A percentile compares a stretch with the other conserved stretches of the same genome.
These are phyloP conservation scores for Nakaseomyces delphensis DNA, from an alignment of 1,139 yeast species.

Conservation along the genomic window DNA sequence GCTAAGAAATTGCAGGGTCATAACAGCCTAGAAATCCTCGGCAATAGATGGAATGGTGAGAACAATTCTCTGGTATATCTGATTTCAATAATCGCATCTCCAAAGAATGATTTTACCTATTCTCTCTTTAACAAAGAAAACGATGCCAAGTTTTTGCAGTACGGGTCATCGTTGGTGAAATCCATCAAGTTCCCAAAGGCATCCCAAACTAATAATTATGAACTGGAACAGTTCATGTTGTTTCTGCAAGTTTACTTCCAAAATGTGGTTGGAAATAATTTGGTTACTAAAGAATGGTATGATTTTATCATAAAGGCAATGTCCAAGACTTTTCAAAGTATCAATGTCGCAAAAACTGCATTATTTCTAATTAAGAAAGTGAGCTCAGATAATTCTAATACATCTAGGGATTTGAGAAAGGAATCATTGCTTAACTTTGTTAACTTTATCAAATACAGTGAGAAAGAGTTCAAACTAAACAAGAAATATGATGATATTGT, in stretches of 20 bases:
- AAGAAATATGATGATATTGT: constrained; percentile 20
- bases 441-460: constrained; percentile 24
- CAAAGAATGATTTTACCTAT: background rate
- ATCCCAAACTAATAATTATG: constrained; percentile 33
- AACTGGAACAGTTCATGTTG: constrained; percentile 29
- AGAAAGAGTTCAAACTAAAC: constrained; percentile 19
- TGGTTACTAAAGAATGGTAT: constrained; percentile 21
- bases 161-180: constrained; percentile 21
- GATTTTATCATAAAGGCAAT: constrained; percentile 22
- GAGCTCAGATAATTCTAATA: constrained; percentile 1
- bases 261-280: constrained; percentile 4
- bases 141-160: constrained; percentile 16
- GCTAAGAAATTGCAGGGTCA: constrained; percentile 10
- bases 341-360: constrained; percentile 24
- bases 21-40: background rate
- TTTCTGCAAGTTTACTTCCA: constrained; percentile 23
- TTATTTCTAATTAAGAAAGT: constrained; percentile 13
- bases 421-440: constrained; percentile 26
- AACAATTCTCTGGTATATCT: background rate
- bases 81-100: background rate
- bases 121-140: constrained; percentile 6
- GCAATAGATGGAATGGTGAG: background rate
- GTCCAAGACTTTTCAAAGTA: constrained; percentile 29
- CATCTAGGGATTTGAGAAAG: constrained; percentile 3
- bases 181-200: constrained; percentile 39